A percentile compares a stretch with the other conserved stretches of the same genome.
Evolutionary conservation across 1,139 yeast genomes (phyloP).

Genomic region (Pichia sp.): DNA sequence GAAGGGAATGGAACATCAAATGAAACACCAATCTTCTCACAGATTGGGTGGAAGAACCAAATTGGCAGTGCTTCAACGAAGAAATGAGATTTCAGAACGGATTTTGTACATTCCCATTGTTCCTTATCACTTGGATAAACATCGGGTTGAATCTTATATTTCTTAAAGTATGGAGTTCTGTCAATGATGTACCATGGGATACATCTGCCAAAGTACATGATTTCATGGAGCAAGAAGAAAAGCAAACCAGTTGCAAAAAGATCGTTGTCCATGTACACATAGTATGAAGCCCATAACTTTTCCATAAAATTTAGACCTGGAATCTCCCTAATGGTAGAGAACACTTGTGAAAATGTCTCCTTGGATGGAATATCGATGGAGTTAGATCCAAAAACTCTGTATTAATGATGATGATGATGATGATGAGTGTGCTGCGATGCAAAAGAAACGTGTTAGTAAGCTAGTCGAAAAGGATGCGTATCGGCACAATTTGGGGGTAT

Average conservation of each 20-base stretch:
- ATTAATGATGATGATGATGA: background rate
- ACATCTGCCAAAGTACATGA: slow-evolving; percentile 78
- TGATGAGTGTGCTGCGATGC: too few relatives aligned
- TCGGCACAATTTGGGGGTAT: too few relatives aligned
- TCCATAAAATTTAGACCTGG: slow-evolving; percentile 41
- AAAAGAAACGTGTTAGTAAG: background rate
- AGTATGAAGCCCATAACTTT: slow-evolving; percentile 73
- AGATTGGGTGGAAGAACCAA: slow-evolving; percentile 91
- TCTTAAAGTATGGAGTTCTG: slow-evolving; percentile 64
- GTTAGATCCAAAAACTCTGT: slow-evolving; percentile 21
- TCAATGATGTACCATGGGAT: slow-evolving; percentile 81
- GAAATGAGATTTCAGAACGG: slow-evolving; percentile 78
- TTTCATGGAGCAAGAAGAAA: slow-evolving; percentile 67
- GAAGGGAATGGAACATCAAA: slow-evolving; percentile 81
- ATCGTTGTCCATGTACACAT: slow-evolving; percentile 66
- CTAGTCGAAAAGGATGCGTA: too few relatives aligned
- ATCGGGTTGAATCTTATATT: slow-evolving; percentile 74
- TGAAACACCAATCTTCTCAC: slow-evolving; percentile 67
- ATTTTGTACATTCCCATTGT: slow-evolving; percentile 86
- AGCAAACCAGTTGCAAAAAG: slow-evolving; percentile 76
- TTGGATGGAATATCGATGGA: slow-evolving; percentile 17
- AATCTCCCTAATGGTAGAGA: slow-evolving; percentile 17
- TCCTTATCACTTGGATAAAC: slow-evolving; percentile 72
- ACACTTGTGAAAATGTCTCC: slow-evolving; percentile 17
- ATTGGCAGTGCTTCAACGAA: slow-evolving; percentile 92